These are phyloP conservation scores for Coprinopsis strossmayeri DNA, from an alignment of 768 basidiomycete species.

Conservation along the genomic window DNA sequence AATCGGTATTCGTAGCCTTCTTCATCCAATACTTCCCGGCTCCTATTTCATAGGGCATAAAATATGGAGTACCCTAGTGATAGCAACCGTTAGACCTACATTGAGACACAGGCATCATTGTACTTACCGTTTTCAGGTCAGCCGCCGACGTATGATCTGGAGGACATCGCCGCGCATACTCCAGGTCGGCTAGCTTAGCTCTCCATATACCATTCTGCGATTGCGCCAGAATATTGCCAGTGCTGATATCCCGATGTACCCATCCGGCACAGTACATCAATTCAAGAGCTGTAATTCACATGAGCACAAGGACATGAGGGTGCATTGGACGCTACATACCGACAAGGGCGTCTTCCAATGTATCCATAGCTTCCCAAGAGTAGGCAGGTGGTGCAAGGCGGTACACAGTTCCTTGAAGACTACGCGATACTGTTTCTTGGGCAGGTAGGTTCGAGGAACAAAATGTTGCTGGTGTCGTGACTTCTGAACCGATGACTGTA, in stretches of 20 bases:
- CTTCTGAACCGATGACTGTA: background rate
- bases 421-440: conserved; percentile 10
- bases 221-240: background rate
- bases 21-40: too few relatives aligned
- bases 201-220: background rate
- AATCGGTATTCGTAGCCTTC: too few relatives aligned
- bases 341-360: background rate
- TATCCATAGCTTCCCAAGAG: conserved; percentile 8
- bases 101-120: too few relatives aligned
- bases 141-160: too few relatives aligned
- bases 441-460: background rate
- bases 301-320: too few relatives aligned
- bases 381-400: conserved; percentile 4
- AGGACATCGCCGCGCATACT: background rate
- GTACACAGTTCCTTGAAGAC: conserved; percentile 9
- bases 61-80: background rate
- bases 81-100: too few relatives aligned
- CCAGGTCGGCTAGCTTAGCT: background rate
- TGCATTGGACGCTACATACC: too few relatives aligned
- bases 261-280: background rate
- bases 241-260: background rate
- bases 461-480: too few relatives aligned
- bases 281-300: background rate
- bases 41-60: background rate
- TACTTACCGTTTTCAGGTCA: background rate